A percentile compares a stretch with the other conserved stretches of the same genome.
Evolutionary conservation across 176 grass and related monocot genomes (phyloP).

Genomic region (Rhynchospora pubera): DNA sequence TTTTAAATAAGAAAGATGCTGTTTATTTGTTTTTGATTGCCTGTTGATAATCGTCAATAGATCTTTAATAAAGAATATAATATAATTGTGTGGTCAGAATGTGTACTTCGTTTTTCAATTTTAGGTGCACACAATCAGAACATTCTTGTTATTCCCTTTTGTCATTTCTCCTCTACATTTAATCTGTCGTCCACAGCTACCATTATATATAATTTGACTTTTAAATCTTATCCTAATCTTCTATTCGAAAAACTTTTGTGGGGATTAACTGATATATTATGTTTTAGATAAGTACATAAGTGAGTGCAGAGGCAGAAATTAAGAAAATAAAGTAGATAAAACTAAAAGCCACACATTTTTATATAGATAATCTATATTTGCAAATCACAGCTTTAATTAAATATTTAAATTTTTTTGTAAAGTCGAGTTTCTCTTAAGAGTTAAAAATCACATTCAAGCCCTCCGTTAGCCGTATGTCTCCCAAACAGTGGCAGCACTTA

Average conservation of each 20-base stretch:
- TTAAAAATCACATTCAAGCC: not conserved
- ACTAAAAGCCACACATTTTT: not conserved
- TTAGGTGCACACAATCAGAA: not conserved
- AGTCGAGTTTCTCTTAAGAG: not conserved
- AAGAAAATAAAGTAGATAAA: not conserved
- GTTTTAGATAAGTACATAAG: not conserved
- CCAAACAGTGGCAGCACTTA: not conserved
- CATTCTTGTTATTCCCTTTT: not conserved
- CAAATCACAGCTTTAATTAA: not conserved
- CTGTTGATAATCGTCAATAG: too few species aligned
- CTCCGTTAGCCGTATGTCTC: not conserved
- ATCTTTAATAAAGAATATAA: not conserved
- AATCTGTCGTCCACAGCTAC: not conserved
- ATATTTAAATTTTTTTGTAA: not conserved
- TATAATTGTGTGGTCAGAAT: not conserved
- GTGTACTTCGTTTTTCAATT: not conserved
- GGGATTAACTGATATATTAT: not conserved
- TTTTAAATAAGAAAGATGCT: too few species aligned
- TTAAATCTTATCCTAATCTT: not conserved
- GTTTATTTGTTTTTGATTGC: too few species aligned
- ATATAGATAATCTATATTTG: not conserved
- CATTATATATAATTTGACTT: not conserved
- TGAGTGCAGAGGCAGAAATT: not conserved
- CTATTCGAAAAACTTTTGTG: not conserved
- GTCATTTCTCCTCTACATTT: not conserved